A percentile compares a stretch with the other conserved stretches of the same genome.
phyloP scores from a whole-genome alignment of 2,329 filamentous ascomycete species.

The Rutstroemia sp. region DNA sequence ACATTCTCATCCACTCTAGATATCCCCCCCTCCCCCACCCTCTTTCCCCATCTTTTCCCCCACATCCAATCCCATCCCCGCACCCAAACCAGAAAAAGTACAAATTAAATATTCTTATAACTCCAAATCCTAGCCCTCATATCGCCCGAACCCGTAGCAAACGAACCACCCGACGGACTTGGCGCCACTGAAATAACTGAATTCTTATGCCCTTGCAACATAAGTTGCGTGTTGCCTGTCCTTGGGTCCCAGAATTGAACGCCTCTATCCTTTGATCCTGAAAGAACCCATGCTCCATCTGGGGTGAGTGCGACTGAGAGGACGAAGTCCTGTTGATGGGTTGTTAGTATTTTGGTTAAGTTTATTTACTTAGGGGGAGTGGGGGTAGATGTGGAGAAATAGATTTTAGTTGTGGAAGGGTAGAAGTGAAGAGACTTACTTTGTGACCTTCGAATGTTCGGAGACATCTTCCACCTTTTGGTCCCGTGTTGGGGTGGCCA shows the following conservation, averaged over 20 bases:
- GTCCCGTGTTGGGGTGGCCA: slow-evolving; percentile 55
- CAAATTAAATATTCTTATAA: slow-evolving; percentile 42
- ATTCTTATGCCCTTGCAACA: slow-evolving; percentile 98
- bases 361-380: background rate
- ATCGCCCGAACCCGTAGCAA: slow-evolving; percentile 94
- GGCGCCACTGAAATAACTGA: slow-evolving; percentile 96
- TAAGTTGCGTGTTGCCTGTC: slow-evolving; percentile 89
- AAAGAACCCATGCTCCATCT: slow-evolving; percentile 92
- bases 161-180: slow-evolving; percentile 74
- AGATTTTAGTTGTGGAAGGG: background rate
- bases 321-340: slow-evolving; percentile 70
- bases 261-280: slow-evolving; percentile 91
- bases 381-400: background rate
- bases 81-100: background rate
- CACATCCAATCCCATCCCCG: background rate
- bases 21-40: too few species aligned
- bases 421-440: slow-evolving; percentile 40
- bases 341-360: slow-evolving; percentile 13
- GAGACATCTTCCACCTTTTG: slow-evolving; percentile 86
- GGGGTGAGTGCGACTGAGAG: slow-evolving; percentile 92
- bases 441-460: slow-evolving; percentile 97
- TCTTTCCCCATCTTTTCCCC: background rate
- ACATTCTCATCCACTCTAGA: too few species aligned
- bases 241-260: slow-evolving; percentile 98
- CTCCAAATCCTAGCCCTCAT: slow-evolving; percentile 98